Conservation (phyloP, 2,329 filamentous ascomycete genomes). For the Colletotrichum musae region DNA sequence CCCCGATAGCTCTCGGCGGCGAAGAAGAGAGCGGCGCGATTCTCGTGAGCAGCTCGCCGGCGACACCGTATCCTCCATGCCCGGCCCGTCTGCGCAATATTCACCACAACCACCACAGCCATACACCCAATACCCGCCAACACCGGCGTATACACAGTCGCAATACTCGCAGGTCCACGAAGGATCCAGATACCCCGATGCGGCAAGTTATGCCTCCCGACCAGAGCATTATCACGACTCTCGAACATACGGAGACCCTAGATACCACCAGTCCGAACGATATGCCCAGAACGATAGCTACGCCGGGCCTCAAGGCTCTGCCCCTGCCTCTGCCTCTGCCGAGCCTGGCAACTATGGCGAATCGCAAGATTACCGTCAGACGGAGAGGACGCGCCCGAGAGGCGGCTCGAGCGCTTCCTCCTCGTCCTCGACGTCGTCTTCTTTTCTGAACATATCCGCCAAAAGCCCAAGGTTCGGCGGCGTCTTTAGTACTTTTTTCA, state of each 20-base stretch:
- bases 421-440: slow-evolving; percentile 70
- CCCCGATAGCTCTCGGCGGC: slow-evolving; percentile 68
- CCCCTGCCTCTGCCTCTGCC: slow-evolving; percentile 3
- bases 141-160: slow-evolving; percentile 40
- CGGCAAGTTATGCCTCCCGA: slow-evolving; percentile 19
- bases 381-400: slow-evolving; percentile 45
- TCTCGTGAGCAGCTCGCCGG: slow-evolving; percentile 38
- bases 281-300: slow-evolving; percentile 27
- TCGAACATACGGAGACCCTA: slow-evolving; percentile 31
- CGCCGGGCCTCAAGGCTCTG: slow-evolving; percentile 11
- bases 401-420: slow-evolving; percentile 54
- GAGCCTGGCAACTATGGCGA: slow-evolving; percentile 31
- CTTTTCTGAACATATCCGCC: slow-evolving; percentile 77
- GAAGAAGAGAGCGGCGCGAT: slow-evolving; percentile 48
- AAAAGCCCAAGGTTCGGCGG: slow-evolving; percentile 65
- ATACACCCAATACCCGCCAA: slow-evolving; percentile 44
- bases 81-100: slow-evolving; percentile 25
- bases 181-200: slow-evolving; percentile 39
- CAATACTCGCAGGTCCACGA: slow-evolving; percentile 19
- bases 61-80: slow-evolving; percentile 31
- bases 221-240: slow-evolving; percentile 30
- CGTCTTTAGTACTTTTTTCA: slow-evolving; percentile 75
- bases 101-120: slow-evolving; percentile 24
- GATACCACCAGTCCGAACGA: slow-evolving; percentile 38
- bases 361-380: slow-evolving; percentile 29